Evolutionary conservation across 345 rosid genomes (phyloP), one percentile per base, ranked within the genome.

Genomic region (Salix udensis): DNA sequence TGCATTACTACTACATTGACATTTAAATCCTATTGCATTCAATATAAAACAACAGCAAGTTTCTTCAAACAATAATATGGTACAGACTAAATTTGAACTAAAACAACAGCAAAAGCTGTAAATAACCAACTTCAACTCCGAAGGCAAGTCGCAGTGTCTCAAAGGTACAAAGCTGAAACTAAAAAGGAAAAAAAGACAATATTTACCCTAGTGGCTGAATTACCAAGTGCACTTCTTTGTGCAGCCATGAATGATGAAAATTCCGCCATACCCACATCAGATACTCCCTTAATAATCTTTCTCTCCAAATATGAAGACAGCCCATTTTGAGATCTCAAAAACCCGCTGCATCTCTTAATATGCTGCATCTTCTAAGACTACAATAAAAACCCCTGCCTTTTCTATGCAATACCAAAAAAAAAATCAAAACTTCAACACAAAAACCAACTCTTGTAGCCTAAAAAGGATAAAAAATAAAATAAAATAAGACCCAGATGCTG

Each of bases 191-290:
- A 53, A 31, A 7, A 14, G 3, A 26, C 16, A 71, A 16, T 31
- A 30, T 64, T 64, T 64, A 77, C 80, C 80, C 70, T 65, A 24
- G 28, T 65, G 67, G 40, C 61, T 26, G 34, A 39, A 65, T 36
- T 50, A 66, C 36, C 58, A 28, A 65, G 9, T 36, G 70, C 62
- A 62, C 70, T 16, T 46, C 48, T 58, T 44, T n/a, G 31, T 15
- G 52, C 31, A 13, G 71, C 40, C n/a, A 62, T 16, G 48, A 60
- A 48, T 64, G 71, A 62, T 60, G 70, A 77, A 77, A 77, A 70
- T 5, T 71, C 30, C 37, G 66, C 75, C 70, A 70, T 64, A 64
- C 75, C 75, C 65, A 70, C n/a, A 65, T 77, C 75, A 77, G 75
- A 46, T 4, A 48, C 28, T 40, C 52, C 21, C 70, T 64, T 77